phyloP scores from a whole-genome alignment of 768 basidiomycete species.

The Saitozyma podzolica region DNA sequence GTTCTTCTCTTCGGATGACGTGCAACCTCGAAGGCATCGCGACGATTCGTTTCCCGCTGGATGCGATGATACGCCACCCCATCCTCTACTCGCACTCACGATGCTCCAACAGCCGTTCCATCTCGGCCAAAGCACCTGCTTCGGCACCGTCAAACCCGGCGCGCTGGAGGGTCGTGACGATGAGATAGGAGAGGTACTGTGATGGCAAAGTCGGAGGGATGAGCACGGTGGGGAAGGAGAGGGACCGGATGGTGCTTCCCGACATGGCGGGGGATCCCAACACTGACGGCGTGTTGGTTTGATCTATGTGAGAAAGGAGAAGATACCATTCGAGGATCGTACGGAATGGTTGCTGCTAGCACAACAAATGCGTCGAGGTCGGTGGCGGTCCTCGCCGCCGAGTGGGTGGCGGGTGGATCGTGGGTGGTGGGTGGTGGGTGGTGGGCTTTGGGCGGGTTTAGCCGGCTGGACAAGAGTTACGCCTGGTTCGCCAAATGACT shows the following conservation, averaged over 20 bases:
- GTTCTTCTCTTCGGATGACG: neutral
- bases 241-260: neutral
- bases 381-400: no score
- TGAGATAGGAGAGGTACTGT: slow-evolving; percentile 23
- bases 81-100: slow-evolving; percentile 12
- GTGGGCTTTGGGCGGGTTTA: no score
- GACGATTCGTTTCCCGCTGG: no score
- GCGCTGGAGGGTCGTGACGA: slow-evolving; percentile 24
- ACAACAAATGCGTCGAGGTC: neutral
- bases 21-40: neutral
- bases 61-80: slow-evolving; percentile 1
- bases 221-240: slow-evolving; percentile 4
- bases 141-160: slow-evolving; percentile 40
- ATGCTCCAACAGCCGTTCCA: slow-evolving; percentile 35
- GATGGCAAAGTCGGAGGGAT: slow-evolving; percentile 23
- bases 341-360: neutral
- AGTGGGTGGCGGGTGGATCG: no score
- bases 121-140: slow-evolving; percentile 39
- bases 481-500: no score
- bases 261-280: neutral
- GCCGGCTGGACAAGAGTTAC: no score
- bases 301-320: neutral
- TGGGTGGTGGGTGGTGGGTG: no score
- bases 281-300: slow-evolving; percentile 1
- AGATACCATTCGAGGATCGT: neutral